Evolutionary conservation across 768 basidiomycete genomes (phyloP), one percentile per base, ranked within the genome.

Genomic region (Phylloporus scabripes): DNA sequence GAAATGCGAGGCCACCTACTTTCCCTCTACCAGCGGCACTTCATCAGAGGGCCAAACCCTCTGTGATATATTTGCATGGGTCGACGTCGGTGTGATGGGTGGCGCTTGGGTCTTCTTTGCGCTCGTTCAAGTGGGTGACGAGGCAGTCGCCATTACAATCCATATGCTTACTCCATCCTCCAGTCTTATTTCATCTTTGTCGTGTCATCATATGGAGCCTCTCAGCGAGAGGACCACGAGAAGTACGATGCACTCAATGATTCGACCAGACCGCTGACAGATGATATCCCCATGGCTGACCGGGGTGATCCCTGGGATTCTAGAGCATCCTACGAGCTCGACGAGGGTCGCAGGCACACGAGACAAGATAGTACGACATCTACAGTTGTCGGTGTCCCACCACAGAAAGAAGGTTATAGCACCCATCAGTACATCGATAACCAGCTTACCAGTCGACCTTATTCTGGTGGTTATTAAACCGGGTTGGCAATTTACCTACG

Each of bases 31-130:
- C 50, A 55, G 67, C 43, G 64, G 67, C 28, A 58, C 60, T 5
- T 60, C 67, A 12, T 59, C 65, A 32, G 78, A 91, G 63, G 87
- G 82, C 6, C 66, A 82, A 31, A 81, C 78, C 5, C 75, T 98
- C 20, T 99, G 96, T 70, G 74, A 83, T 41, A 85, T 96, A 47
- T 95, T 97, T 62, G 76, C 92, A 5, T 96, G 92, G 90, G 87
- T 91, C 9, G 87, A 89, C 59, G 73, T 96, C 12, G 94, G 94
- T 32, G 71, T 97, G 48, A 94, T 98, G 92, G 86, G 76, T 17
- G 90, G 80, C 7, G 72, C 96, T 6, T 97, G 93, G 89, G 67
- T 87, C 9, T 61, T 96, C 14, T 72, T 96, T 23, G 79, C 78
- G n/a, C 72, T 85, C 52, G 71, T 88, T 31, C 92, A 95, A 65